These are phyloP conservation scores for Globisporangium alternatum DNA, from an alignment of 352 stramenopile genomes.

Conservation along the genomic window DNA sequence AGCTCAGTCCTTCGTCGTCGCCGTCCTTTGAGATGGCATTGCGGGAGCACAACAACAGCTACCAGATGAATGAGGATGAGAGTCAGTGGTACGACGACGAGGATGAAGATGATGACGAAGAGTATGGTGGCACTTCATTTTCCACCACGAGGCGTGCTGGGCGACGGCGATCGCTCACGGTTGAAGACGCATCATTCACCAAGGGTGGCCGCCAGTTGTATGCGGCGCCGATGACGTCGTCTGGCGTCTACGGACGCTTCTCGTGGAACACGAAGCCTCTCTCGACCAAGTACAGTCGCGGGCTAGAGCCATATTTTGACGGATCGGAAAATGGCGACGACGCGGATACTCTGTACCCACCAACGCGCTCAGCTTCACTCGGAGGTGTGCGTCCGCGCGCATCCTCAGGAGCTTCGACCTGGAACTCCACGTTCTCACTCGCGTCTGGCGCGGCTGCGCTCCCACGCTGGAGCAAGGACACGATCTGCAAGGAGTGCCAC, in stretches of 20 bases:
- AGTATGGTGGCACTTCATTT: not conserved
- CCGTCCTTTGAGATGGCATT: conserved; percentile 27
- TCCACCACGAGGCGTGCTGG: not conserved
- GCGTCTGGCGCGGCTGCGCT: conserved; percentile 20
- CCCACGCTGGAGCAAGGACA: conserved; percentile 69
- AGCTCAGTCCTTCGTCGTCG: conserved; percentile 36
- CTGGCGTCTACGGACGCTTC: conserved; percentile 4
- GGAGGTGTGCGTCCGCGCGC: conserved; percentile 20
- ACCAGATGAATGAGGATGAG: conserved; percentile 9
- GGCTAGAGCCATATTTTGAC: conserved; percentile 15
- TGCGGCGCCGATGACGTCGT: conserved; percentile 15
- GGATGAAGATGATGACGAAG: conserved; percentile 10
- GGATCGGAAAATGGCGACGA: conserved; percentile 10
- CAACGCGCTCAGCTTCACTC: conserved; percentile 17
- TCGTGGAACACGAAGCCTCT: conserved; percentile 14
- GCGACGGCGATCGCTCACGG: conserved; percentile 23
- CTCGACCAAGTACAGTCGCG: conserved; percentile 10
- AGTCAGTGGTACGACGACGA: conserved; percentile 31
- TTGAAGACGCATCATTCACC: conserved; percentile 23
- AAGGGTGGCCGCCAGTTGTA: conserved; percentile 16
- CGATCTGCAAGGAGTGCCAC: conserved; percentile 61
- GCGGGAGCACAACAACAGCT: conserved; percentile 25
- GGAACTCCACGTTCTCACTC: conserved; percentile 17
- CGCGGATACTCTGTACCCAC: conserved; percentile 6
- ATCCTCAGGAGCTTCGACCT: conserved; percentile 30